Base-by-base conservation (phyloP, 805 yeast species). In the Barnettozyma botsteinii region DNA sequence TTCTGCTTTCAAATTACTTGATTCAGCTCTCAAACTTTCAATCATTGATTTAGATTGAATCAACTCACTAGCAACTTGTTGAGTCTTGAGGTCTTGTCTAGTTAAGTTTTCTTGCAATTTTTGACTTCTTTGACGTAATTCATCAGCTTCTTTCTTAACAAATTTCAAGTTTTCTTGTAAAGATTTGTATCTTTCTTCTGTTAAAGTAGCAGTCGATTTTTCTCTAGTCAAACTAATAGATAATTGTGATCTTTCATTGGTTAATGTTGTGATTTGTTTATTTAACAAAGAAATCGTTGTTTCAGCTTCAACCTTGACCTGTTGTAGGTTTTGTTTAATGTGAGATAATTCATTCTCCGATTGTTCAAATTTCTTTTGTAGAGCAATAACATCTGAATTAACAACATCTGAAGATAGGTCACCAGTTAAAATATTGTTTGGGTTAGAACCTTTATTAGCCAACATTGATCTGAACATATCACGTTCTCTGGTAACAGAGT, bases 401-500 rank as follows among this genome's bases (percentile, higher is more conserved):
- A 24, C 8, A 28, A n/a, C 12, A 13, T 15, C 25, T 20, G 35
- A 27, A 4, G 50, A 33, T 8, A 49, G 18, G 4, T 48, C 55
- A 33, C 47, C 48, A n/a, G 49, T 37, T 23, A 52, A 35, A 14
- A 50, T 43, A 15, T 36, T 40, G 28, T 43, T 47, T 25, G 46
- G 33, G 11, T 33, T 20, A 13, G 40, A 12, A 10, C 44, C 41
- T 55, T 56, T 39, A 51, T 51, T 51, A 4, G 54, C 38, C 4
- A 49, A 22, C 35, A 59, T 38, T 1, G 57, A 43, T 53, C 78
- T 70, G 50, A 80, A 70, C 64, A 79, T 75, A 50, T 88, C 94
- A 40, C 88, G 73, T 57, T 85, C 94, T 45, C 77, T 72, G 4
- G 70, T 62, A 2, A 76, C 68, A 2, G 81, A 71, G 10, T 67